phyloP scores from a whole-genome alignment of 208 protist species.

The Tritrichomonas musculus region DNA sequence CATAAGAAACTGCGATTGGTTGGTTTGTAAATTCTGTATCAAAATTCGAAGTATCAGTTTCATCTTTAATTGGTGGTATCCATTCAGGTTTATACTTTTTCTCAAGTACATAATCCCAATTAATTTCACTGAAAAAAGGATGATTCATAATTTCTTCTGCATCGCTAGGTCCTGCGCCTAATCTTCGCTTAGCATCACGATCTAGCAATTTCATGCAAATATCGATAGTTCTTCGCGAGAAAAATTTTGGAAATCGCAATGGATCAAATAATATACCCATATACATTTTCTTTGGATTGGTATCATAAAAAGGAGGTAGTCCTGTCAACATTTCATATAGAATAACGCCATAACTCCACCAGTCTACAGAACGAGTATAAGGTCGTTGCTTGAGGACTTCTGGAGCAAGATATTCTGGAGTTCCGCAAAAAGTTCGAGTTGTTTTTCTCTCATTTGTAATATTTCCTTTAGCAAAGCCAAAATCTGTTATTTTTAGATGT shows the following conservation, averaged over 20 bases:
- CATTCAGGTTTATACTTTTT: constrained; percentile 18
- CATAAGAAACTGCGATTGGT: not conserved
- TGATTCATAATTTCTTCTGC: constrained; percentile 44
- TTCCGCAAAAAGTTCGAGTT: constrained; percentile 34
- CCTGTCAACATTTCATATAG: constrained; percentile 18
- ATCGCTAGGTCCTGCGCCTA: constrained; percentile 23
- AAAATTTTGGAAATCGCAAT: not conserved
- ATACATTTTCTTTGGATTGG: constrained; percentile 31
- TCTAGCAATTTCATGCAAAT: constrained; percentile 32
- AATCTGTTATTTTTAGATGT: not conserved
- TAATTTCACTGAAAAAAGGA: constrained; percentile 37
- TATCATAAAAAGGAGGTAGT: constrained; percentile 20
- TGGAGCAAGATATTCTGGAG: constrained; percentile 34
- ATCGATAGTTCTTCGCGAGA: not conserved
- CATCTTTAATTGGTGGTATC: not conserved
- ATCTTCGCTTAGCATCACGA: constrained; percentile 32
- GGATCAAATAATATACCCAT: not conserved
- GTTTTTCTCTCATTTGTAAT: not conserved
- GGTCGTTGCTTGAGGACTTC: not conserved
- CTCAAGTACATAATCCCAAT: constrained; percentile 26
- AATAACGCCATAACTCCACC: constrained; percentile 12
- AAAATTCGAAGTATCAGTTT: not conserved
- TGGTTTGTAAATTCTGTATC: not conserved
- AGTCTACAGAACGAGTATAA: constrained; percentile 7
- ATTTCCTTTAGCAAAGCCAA: constrained; percentile 11